phyloP scores from a whole-genome alignment of 1,284 basidiomycete species.

The Irpex lacteus region DNA sequence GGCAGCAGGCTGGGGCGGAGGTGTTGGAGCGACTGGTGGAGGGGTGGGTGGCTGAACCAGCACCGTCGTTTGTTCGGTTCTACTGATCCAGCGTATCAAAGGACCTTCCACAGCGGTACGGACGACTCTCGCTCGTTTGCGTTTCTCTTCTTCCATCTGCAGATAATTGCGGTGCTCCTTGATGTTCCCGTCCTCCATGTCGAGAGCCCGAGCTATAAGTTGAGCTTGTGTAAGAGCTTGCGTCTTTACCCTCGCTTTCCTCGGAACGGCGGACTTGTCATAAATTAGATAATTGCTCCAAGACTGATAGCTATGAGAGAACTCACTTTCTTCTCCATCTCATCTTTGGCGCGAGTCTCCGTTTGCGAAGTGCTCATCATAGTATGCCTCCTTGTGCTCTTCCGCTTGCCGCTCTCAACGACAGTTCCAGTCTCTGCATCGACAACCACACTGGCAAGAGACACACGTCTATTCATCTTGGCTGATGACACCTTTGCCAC shows the following conservation, averaged over 20 bases:
- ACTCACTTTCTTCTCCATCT: constrained; percentile 57
- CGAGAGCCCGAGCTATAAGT: constrained; percentile 76
- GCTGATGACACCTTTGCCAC: constrained; percentile 28
- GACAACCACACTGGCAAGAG: constrained; percentile 44
- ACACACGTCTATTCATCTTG: constrained; percentile 50
- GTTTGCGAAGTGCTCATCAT: constrained; percentile 64
- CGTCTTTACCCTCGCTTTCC: constrained; percentile 50
- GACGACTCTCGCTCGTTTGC: constrained; percentile 61
- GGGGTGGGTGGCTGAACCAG: constrained; percentile 20
- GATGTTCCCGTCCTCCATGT: constrained; percentile 83
- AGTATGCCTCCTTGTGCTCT: constrained; percentile 65
- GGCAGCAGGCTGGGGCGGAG: not conserved
- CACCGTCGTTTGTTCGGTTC: constrained; percentile 51
- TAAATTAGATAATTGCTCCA: not conserved
- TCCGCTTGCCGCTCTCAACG: constrained; percentile 46
- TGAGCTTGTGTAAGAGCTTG: constrained; percentile 72
- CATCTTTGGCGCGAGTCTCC: constrained; percentile 56
- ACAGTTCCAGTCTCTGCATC: constrained; percentile 59
- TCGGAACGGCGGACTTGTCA: constrained; percentile 54
- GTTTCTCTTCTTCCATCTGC: constrained; percentile 76
- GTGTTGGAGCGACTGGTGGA: not conserved
- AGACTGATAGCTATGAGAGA: constrained; percentile 8
- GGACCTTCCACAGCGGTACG: constrained; percentile 67
- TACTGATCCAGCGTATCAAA: constrained; percentile 72
- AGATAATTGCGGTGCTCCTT: constrained; percentile 79